These are phyloP conservation scores for Spizellomyces sp. DNA, from an alignment of 192 early-diverging fungal species.

Conservation along the genomic window DNA sequence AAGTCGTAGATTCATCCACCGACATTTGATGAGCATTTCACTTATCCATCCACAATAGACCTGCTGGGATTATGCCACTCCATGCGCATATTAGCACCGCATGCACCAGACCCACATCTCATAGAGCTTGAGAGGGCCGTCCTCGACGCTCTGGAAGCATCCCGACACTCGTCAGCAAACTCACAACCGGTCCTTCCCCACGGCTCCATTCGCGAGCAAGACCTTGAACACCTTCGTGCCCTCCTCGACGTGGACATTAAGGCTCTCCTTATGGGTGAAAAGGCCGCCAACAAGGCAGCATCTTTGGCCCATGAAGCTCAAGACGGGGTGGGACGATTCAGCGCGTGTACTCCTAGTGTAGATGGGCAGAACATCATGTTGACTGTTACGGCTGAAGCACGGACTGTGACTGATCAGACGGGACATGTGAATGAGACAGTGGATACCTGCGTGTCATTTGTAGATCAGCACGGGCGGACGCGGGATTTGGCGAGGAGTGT, in stretches of 20 bases:
- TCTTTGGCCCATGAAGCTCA: not conserved
- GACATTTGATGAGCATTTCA: not conserved
- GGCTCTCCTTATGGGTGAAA: conserved; percentile 3
- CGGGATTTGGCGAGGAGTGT: too few relatives aligned
- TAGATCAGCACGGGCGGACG: too few relatives aligned
- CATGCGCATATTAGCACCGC: conserved; percentile 28
- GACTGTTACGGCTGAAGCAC: too few relatives aligned
- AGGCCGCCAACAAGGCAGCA: not conserved
- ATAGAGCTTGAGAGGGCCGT: conserved; percentile 11
- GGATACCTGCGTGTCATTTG: too few relatives aligned
- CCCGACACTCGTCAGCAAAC: not conserved
- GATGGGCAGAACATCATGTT: too few relatives aligned
- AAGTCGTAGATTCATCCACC: not conserved
- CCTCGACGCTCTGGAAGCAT: conserved; percentile 1
- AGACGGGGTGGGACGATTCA: not conserved
- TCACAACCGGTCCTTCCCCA: not conserved
- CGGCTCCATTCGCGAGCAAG: not conserved
- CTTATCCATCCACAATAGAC: conserved; percentile 3
- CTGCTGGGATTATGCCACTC: conserved; percentile 22
- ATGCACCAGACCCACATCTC: conserved; percentile 15
- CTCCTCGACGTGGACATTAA: conserved; percentile 12
- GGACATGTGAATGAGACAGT: too few relatives aligned
- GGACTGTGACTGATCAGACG: too few relatives aligned
- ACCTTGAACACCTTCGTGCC: conserved; percentile 1
- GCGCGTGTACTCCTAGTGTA: not conserved